Percentiles rank a stretch among this genome's conserved stretches.
These are phyloP conservation scores for Kitagawia praeruptora DNA, from an alignment of 129 eudicot genomes.

Conservation along the genomic window DNA sequence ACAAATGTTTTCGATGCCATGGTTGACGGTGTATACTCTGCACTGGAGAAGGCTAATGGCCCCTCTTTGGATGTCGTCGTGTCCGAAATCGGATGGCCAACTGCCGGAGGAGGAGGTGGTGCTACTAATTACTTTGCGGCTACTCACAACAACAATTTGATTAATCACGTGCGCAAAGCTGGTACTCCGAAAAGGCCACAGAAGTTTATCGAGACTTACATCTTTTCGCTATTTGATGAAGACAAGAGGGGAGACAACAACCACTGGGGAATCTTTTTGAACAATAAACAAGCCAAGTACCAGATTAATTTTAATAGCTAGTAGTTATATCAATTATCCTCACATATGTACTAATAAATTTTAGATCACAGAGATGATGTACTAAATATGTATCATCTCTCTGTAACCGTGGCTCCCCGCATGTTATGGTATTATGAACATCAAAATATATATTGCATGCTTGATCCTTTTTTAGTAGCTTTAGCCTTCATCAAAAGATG, in stretches of 20 bases:
- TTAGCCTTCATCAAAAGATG: no score
- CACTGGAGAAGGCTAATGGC: slow-evolving; percentile 24
- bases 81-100: slow-evolving; percentile 69
- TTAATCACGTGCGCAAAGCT: slow-evolving; percentile 21
- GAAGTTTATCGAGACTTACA: neutral
- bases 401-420: no score
- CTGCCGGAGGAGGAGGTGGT: slow-evolving; percentile 34
- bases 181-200: slow-evolving; percentile 31
- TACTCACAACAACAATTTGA: slow-evolving; percentile 29
- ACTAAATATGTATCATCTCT: no score
- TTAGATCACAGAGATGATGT: no score
- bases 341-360: no score
- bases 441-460: no score
- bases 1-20: slow-evolving; percentile 26
- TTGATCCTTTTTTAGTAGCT: no score
- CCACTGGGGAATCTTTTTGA: neutral
- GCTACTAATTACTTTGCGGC: slow-evolving; percentile 28
- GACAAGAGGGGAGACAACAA: neutral
- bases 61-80: slow-evolving; percentile 35
- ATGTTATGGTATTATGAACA: no score
- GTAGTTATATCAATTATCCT: neutral
- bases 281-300: slow-evolving; percentile 1
- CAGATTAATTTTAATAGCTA: neutral
- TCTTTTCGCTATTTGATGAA: neutral
- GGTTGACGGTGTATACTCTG: slow-evolving; percentile 26